These are phyloP conservation scores for Backusella circina DNA, from an alignment of 192 early-diverging fungal genomes.

Conservation along the genomic window DNA sequence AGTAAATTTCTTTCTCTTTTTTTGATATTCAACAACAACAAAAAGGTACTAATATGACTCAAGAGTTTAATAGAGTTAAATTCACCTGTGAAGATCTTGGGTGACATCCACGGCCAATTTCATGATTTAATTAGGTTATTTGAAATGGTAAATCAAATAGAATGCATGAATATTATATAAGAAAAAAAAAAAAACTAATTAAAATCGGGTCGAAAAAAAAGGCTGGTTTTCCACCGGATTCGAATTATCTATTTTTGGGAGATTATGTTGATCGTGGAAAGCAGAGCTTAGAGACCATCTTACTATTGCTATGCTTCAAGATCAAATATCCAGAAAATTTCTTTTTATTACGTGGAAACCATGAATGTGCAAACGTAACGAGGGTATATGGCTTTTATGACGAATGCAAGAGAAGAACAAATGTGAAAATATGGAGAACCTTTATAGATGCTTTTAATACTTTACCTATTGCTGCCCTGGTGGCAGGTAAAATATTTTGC, in stretches of 20 bases:
- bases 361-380: conserved; percentile 93
- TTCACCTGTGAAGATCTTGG: conserved; percentile 75
- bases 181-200: not conserved
- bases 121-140: conserved; percentile 89
- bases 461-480: conserved; percentile 87
- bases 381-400: conserved; percentile 96
- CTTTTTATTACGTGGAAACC: conserved; percentile 93
- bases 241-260: conserved; percentile 92
- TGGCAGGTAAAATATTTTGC: conserved; percentile 93
- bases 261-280: conserved; percentile 99
- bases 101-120: conserved; percentile 97
- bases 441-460: conserved; percentile 93
- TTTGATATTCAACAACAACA: not conserved
- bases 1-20: conserved; percentile 10
- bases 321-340: conserved; percentile 98
- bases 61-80: conserved; percentile 66
- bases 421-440: conserved; percentile 84
- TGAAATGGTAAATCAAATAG: conserved; percentile 58
- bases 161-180: not conserved
- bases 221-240: conserved; percentile 85
- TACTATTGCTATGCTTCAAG: conserved; percentile 93
- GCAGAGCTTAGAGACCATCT: conserved; percentile 91
- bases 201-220: not conserved
- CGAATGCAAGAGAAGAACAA: conserved; percentile 90
- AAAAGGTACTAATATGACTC: not conserved